Base-by-base conservation (phyloP, 129 eudicot genomes). In the Helianthus annuus region DNA sequence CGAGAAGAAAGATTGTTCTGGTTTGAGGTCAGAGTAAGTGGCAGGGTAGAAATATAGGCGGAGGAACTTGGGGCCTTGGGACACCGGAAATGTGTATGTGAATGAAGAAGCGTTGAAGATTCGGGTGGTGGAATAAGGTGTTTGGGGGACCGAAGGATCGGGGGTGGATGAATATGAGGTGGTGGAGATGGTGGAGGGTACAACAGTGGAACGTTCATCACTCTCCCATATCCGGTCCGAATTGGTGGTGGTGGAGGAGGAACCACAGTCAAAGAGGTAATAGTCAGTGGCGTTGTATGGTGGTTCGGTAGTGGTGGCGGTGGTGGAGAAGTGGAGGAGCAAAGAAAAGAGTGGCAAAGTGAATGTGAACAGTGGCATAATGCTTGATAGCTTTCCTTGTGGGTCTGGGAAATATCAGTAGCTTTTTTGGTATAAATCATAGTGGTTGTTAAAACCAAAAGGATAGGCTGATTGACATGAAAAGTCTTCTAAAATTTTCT, bases 21-120 rank as follows among this genome's bases (percentile, higher is more conserved):
- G 70, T 2, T 19, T 38, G 11, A 64, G 79, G 60, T 5, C 32
- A 36, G 82, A 75, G 42, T 79, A 79, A 29, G 61, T 42, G 79
- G 78, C 42, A 0, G 88, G 78, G 69, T 83, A 83, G 82, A 88
- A 88, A 75, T 83, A 79, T 45, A 85, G 85, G 61, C 96, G 87
- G 39, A 88, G 78, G 80, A 88, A 78, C 73, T 81, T 85, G 17
- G 79, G 85, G 9, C 85, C 87, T 9, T 76, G 53, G 16, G 80
- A 65, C 64, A 81, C 67, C 0, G 80, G 83, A 65, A 88, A 76
- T 2, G 57, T 13, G 68, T 88, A 88, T 48, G 85, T 81, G 75
- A 88, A 85, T 0, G 69, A 62, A 52, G 86, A 71, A 65, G 66
- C 6, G 17, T 42, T 71, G 66, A 86, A 80, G 7, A 86, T 70